Evolutionary conservation across 164 flowering plant species (phyloP).

Genomic region (Annona squamosa): DNA sequence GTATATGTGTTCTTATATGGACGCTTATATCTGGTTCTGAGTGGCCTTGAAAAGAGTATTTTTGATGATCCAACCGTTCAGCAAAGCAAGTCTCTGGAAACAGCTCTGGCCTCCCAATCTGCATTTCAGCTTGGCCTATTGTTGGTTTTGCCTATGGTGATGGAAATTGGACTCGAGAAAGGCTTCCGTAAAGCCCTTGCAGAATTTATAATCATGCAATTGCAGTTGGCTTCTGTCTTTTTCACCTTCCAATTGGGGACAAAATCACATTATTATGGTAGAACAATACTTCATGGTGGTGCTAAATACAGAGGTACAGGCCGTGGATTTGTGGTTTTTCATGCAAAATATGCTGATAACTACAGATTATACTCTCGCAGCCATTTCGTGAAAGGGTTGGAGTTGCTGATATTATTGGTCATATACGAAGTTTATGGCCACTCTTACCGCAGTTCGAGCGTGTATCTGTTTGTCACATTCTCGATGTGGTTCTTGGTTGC

Average conservation of each 20-base stretch:
- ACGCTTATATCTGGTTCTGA: conserved; percentile 81
- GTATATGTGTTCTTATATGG: conserved; percentile 90
- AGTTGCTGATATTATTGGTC: conserved; percentile 59
- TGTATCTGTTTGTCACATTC: conserved; percentile 69
- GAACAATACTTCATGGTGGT: conserved; percentile 97
- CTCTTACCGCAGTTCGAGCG: conserved; percentile 64
- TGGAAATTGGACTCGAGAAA: conserved; percentile 93
- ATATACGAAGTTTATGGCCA: conserved; percentile 69
- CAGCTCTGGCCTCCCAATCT: conserved; percentile 80
- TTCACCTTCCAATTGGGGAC: conserved; percentile 98
- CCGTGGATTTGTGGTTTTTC: conserved; percentile 93
- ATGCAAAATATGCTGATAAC: conserved; percentile 87
- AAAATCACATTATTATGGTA: conserved; percentile 86
- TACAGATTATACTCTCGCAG: conserved; percentile 90
- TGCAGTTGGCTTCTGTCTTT: conserved; percentile 94
- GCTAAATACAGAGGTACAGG: conserved; percentile 92
- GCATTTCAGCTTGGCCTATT: conserved; percentile 82
- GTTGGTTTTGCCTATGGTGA: conserved; percentile 89
- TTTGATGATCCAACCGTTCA: conserved; percentile 43
- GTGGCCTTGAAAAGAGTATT: conserved; percentile 79
- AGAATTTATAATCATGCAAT: conserved; percentile 88
- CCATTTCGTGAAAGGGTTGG: conserved; percentile 94
- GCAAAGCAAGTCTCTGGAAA: conserved; percentile 65
- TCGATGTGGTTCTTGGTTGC: conserved; percentile 97
- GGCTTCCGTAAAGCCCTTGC: conserved; percentile 89